Evolutionary conservation across 768 basidiomycete species (phyloP).

Genomic region (Suillus lakei): DNA sequence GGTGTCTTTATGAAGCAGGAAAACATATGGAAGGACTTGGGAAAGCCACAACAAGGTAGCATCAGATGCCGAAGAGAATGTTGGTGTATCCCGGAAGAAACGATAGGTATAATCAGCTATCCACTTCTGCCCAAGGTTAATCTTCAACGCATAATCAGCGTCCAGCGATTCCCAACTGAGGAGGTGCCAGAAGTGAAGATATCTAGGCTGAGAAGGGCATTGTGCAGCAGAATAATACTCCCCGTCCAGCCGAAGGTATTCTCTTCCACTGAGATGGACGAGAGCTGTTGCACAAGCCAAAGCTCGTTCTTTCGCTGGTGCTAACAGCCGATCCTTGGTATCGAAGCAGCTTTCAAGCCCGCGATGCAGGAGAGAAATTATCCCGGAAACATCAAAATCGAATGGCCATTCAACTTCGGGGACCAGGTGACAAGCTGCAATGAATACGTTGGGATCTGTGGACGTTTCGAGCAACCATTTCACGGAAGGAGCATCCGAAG

Average conservation of each 20-base stretch:
- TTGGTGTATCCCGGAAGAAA: slow-evolving; percentile 8
- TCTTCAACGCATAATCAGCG: slow-evolving; percentile 8
- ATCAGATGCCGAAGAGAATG: slow-evolving; percentile 6
- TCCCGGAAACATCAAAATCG: slow-evolving; percentile 12
- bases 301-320: slow-evolving; percentile 14
- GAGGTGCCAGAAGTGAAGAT: slow-evolving; percentile 10
- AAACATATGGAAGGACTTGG: slow-evolving; percentile 12
- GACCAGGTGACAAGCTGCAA: slow-evolving; percentile 15
- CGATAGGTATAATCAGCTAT: slow-evolving; percentile 8
- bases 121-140: slow-evolving; percentile 6
- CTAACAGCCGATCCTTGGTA: slow-evolving; percentile 5
- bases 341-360: slow-evolving; percentile 15
- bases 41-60: slow-evolving; percentile 10
- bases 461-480: slow-evolving; percentile 24
- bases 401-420: slow-evolving; percentile 21
- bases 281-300: slow-evolving; percentile 17
- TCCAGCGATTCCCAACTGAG: slow-evolving; percentile 5
- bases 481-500: slow-evolving; percentile 15
- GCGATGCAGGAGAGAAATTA: slow-evolving; percentile 13
- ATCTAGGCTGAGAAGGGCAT: slow-evolving; percentile 8
- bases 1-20: slow-evolving; percentile 6
- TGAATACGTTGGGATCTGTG: slow-evolving; percentile 18
- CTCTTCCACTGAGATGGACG: slow-evolving; percentile 13
- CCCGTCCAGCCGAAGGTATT: slow-evolving; percentile 9
- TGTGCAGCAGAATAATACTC: slow-evolving; percentile 8